Conservation (phyloP, 192 early-diverging fungal species). For the Linnemannia hyalina region DNA sequence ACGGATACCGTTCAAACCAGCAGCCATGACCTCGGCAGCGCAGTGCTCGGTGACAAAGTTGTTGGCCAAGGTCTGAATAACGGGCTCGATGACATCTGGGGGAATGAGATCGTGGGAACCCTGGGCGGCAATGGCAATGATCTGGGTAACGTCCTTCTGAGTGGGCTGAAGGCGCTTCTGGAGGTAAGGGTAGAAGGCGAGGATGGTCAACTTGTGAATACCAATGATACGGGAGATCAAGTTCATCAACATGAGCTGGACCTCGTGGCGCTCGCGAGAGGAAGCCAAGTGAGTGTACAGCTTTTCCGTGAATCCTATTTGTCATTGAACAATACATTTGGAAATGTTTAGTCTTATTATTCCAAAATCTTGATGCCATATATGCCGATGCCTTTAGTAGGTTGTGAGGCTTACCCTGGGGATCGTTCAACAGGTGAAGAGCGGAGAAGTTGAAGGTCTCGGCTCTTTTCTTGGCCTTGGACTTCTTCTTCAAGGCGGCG, state of each 20-base stretch:
- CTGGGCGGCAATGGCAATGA: constrained; percentile 92
- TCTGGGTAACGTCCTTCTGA: constrained; percentile 93
- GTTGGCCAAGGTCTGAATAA: constrained; percentile 93
- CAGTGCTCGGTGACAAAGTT: constrained; percentile 96
- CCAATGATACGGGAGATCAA: constrained; percentile 95
- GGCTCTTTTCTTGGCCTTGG: constrained; percentile 70
- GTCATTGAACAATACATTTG: neutral
- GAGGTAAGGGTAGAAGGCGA: constrained; percentile 94
- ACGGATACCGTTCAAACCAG: constrained; percentile 88
- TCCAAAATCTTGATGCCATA: neutral
- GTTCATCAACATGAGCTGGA: constrained; percentile 93
- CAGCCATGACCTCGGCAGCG: constrained; percentile 94
- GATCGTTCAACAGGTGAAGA: constrained; percentile 94
- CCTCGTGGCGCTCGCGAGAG: constrained; percentile 89
- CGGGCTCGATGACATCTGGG: constrained; percentile 90
- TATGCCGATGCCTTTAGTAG: neutral
- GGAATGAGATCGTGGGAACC: constrained; percentile 94
- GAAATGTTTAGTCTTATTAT: neutral
- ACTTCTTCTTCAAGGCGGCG: constrained; percentile 78
- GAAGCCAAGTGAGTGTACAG: constrained; percentile 87
- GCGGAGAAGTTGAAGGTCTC: constrained; percentile 94
- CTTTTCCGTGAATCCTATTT: constrained; percentile 88
- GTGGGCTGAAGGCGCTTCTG: constrained; percentile 96
- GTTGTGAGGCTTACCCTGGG: constrained; percentile 75
- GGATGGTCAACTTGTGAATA: constrained; percentile 91